These are phyloP conservation scores for Sugiyamaella japonica DNA, from an alignment of 1,139 yeast genomes.

Conservation along the genomic window DNA sequence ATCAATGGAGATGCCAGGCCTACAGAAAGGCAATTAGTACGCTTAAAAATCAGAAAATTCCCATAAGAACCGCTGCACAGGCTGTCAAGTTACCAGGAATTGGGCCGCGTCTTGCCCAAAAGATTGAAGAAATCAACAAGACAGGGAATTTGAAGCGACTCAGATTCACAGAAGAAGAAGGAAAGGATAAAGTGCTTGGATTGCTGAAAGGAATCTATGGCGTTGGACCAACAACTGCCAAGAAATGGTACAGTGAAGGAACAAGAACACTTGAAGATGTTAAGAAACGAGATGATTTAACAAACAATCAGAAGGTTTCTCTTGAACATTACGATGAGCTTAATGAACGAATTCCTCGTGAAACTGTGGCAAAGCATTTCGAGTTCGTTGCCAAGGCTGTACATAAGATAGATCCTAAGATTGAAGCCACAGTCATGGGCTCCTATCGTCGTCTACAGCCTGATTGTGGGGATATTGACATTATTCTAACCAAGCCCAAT, in stretches of 20 bases:
- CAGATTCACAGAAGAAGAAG: constrained; percentile 35
- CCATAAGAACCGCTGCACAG: constrained; percentile 45
- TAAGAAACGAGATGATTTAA: constrained; percentile 38
- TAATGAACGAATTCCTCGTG: constrained; percentile 49
- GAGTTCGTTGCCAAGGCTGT: constrained; percentile 42
- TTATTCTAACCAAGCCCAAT: constrained; percentile 47
- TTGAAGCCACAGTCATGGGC: constrained; percentile 51
- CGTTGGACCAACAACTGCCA: constrained; percentile 52
- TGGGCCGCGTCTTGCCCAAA: constrained; percentile 49
- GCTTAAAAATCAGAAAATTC: constrained; percentile 36
- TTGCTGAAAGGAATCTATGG: constrained; percentile 52
- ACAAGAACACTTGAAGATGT: constrained; percentile 47
- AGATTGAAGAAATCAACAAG: constrained; percentile 50
- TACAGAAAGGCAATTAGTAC: constrained; percentile 51
- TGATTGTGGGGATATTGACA: constrained; percentile 60
- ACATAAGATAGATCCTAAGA: constrained; percentile 43
- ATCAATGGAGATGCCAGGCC: constrained; percentile 47
- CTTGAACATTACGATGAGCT: constrained; percentile 55
- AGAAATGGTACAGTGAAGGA: constrained; percentile 47
- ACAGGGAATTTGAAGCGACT: constrained; percentile 47
- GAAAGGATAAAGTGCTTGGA: constrained; percentile 37
- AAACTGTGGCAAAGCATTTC: constrained; percentile 49
- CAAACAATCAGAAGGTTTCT: constrained; percentile 48
- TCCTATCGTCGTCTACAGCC: constrained; percentile 54
- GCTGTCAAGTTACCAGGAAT: constrained; percentile 48